Conservation (phyloP, 2,329 filamentous ascomycete genomes). For the Aspergillus puulaauensis region DNA sequence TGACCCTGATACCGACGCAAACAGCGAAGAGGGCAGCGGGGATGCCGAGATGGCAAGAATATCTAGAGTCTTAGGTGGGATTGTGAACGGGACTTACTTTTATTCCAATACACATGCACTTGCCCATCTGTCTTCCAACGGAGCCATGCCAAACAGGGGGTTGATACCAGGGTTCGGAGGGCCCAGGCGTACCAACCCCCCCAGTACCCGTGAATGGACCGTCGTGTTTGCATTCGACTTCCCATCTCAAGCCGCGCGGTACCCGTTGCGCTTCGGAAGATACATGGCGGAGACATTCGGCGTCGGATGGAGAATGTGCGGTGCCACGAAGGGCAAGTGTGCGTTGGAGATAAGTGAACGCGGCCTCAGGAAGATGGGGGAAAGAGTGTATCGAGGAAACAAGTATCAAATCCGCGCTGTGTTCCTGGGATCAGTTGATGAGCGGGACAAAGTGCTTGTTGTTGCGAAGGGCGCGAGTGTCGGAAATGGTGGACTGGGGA, state of each 20-base stretch:
- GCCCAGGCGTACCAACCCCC: not conserved
- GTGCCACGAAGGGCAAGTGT: not conserved
- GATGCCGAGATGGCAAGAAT: not conserved
- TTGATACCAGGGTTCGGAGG: not conserved
- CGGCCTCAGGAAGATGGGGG: not conserved
- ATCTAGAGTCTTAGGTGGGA: not conserved
- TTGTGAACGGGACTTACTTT: not conserved
- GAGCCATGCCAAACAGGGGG: not conserved
- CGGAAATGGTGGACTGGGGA: not conserved
- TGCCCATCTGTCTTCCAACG: not conserved
- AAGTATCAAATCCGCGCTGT: conserved; percentile 2
- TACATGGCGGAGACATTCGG: conserved; percentile 10
- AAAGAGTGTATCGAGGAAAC: not conserved
- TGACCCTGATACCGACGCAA: not conserved
- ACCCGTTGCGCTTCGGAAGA: conserved; percentile 2
- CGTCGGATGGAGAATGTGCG: conserved; percentile 7
- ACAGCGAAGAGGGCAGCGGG: not conserved
- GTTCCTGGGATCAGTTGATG: conserved; percentile 2
- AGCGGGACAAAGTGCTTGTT: conserved; percentile 12
- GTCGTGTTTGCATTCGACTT: conserved; percentile 17
- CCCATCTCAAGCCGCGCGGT: conserved; percentile 1
- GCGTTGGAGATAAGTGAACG: not conserved
- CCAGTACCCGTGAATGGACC: not conserved
- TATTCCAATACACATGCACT: not conserved
- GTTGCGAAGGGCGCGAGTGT: conserved; percentile 1